phyloP scores from a whole-genome alignment of 805 yeast genomes.

The Metschnikowia corniflorae region DNA sequence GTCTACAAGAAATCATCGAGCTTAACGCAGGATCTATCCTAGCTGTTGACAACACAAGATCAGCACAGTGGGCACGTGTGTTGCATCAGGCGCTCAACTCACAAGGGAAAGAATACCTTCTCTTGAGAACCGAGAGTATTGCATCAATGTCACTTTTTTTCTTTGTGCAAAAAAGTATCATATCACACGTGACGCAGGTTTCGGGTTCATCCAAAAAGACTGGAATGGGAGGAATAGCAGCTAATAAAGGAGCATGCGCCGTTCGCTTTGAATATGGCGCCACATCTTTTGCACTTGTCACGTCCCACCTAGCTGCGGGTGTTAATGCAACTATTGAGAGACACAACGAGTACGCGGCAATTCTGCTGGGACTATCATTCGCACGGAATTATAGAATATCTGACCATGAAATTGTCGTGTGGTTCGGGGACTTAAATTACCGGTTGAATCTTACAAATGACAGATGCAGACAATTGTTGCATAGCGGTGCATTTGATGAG shows the following conservation, averaged over 20 bases:
- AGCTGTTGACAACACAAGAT: conserved; percentile 76
- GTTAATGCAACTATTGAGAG: conserved; percentile 76
- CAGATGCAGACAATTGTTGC: conserved; percentile 58
- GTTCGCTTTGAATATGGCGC: conserved; percentile 80
- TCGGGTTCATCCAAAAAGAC: conserved; percentile 95
- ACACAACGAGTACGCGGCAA: conserved; percentile 75
- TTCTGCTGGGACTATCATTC: conserved; percentile 72
- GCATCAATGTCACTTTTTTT: conserved; percentile 63
- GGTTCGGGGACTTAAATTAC: conserved; percentile 96
- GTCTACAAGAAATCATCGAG: conserved; percentile 93
- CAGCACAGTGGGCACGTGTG: conserved; percentile 72
- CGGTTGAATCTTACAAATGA: conserved; percentile 72
- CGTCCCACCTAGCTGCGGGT: conserved; percentile 95
- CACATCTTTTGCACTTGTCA: conserved; percentile 73
- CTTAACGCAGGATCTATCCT: conserved; percentile 87
- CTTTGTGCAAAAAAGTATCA: conserved; percentile 50
- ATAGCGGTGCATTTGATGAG: conserved; percentile 40
- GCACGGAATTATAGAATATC: conserved; percentile 69
- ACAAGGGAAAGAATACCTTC: conserved; percentile 44
- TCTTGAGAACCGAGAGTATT: conserved; percentile 72
- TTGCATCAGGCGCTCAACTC: conserved; percentile 61
- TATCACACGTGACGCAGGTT: conserved; percentile 61
- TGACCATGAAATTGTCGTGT: conserved; percentile 82
- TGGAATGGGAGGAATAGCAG: conserved; percentile 95
- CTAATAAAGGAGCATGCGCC: conserved; percentile 95